Percentiles rank a stretch among this genome's conserved stretches.
Conservation (phyloP, 2,329 filamentous ascomycete species). For the Sporothrix variecibatus region DNA sequence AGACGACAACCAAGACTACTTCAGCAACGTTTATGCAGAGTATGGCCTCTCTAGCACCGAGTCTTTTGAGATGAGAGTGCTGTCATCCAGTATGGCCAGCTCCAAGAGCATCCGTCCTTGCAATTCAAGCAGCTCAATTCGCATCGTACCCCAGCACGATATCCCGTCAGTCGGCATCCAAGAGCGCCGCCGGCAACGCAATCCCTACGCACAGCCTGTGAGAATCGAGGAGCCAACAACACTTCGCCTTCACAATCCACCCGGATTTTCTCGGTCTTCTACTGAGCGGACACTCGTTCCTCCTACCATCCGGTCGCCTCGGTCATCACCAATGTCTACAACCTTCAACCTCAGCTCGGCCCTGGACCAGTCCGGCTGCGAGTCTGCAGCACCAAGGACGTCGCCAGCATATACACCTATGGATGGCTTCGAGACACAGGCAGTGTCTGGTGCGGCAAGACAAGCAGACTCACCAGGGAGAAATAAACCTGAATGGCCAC, state of each 20-base stretch:
- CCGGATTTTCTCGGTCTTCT: neutral
- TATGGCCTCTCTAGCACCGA: neutral
- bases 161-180: neutral
- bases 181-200: neutral
- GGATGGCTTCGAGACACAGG: neutral
- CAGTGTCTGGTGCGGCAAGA: no score
- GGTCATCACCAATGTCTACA: neutral
- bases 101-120: neutral
- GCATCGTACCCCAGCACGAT: neutral
- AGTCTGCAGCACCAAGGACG: neutral
- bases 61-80: neutral
- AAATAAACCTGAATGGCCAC: neutral
- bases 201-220: neutral
- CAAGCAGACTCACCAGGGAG: neutral
- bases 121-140: neutral
- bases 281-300: slow-evolving; percentile 4
- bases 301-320: neutral
- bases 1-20: neutral
- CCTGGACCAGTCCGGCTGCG: no score
- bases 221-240: neutral
- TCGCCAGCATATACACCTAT: neutral
- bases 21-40: neutral
- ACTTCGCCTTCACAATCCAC: neutral
- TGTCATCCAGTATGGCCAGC: neutral
- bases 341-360: neutral